Conservation (phyloP, 441 rosid genomes). For the Viola pubescens region DNA sequence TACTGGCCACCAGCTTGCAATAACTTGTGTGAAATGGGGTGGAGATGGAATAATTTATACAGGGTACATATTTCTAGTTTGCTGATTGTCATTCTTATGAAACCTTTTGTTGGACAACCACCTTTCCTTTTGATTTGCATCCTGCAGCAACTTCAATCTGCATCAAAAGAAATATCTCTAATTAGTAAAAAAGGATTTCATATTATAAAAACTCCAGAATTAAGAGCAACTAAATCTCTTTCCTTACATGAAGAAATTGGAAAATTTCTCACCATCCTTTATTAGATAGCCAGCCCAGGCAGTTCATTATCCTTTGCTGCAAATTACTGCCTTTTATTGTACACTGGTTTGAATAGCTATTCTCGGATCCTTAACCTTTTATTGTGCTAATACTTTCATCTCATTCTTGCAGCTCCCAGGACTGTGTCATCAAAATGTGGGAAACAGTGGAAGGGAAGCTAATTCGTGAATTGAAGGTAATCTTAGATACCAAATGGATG, state of each 20-base stretch:
- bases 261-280: neutral
- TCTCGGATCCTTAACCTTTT: neutral
- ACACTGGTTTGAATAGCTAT: neutral
- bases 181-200: neutral
- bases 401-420: slow-evolving; percentile 66
- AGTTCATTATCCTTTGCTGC: neutral
- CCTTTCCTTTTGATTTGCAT: neutral
- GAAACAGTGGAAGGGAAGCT: slow-evolving; percentile 96
- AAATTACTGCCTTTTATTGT: neutral
- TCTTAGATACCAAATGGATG: neutral
- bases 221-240: neutral
- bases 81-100: neutral
- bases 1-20: slow-evolving; percentile 86
- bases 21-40: slow-evolving; percentile 99
- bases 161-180: neutral
- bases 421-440: slow-evolving; percentile 94
- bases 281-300: no score
- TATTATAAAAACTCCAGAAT: slow-evolving; percentile 1
- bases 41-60: slow-evolving; percentile 94
- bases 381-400: slow-evolving; percentile 10
- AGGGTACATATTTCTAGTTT: slow-evolving; percentile 43
- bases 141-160: no score
- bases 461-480: slow-evolving; percentile 94
- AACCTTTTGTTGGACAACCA: neutral
- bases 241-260: neutral